Base-by-base conservation (phyloP, 257 asterid species). In the Solanum tarijense region DNA sequence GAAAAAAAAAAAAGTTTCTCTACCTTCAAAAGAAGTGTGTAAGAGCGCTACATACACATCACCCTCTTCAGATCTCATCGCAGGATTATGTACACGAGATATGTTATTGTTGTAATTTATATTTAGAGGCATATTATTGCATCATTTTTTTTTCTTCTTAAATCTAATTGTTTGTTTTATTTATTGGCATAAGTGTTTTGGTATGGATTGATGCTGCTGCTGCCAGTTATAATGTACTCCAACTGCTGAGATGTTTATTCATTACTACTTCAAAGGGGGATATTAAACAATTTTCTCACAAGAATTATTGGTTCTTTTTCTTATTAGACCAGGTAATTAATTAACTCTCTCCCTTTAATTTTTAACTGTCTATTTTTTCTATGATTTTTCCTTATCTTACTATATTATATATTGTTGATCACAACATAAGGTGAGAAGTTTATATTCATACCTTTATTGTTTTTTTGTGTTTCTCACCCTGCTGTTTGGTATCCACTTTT, bases 271-370 rank as follows among this genome's bases (percentile, higher is more conserved):
- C 90, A 55, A 86, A 78, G 32, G 90, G 86, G 6, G 84, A 38
- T 48, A 34, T 12, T 46, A 85, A 88, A 90, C 85, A 89, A 5
- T 60, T 73, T 73, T 89, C 92, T 21, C 85, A 89, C 89, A 83
- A 38, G 78, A 76, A 88, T 39, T 31, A 92, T 13, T 96, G 99
- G 98, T 87, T 89, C 20, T 71, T 88, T 87, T 94, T 90, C 92
- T 38, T 94, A 16, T 46, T 93, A 35, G 98, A 96, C 86, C 98
- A 94, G 97, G 99, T 94, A 91, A 74, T 21, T 72, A 16, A 84
- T 9, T 27, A 74, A 69, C 36, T 29, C 76, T 21, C 27, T 58
- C 68, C 5, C 68, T 58, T 58, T 21, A 8, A 55, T 55, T 55
- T 20, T 55, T 55, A 55, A 55, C 1, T 20, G 25, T 55, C 1